Evolutionary conservation across 2,329 filamentous ascomycete species (phyloP).

Genomic region (Hypoxylon sp.): DNA sequence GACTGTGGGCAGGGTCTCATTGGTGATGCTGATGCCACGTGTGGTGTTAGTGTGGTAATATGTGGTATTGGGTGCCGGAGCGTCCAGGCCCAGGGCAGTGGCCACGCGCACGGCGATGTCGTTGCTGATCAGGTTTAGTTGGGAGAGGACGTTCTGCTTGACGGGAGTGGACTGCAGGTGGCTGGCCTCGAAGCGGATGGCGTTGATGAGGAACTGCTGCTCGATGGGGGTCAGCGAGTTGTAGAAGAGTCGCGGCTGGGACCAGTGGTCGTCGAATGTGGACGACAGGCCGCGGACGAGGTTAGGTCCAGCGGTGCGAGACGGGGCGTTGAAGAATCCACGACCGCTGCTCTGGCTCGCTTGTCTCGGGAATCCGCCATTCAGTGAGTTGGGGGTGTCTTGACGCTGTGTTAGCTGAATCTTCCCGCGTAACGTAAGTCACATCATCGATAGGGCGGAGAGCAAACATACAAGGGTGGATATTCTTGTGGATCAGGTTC

Average conservation of each 20-base stretch:
- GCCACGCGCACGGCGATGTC: slow-evolving; percentile 77
- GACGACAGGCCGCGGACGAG: slow-evolving; percentile 72
- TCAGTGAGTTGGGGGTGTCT: slow-evolving; percentile 77
- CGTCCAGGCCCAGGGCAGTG: slow-evolving; percentile 70
- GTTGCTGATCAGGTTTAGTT: slow-evolving; percentile 78
- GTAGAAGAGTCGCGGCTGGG: slow-evolving; percentile 80
- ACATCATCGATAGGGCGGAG: background rate
- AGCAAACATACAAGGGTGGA: slow-evolving; percentile 64
- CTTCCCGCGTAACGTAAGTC: background rate
- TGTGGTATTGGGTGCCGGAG: slow-evolving; percentile 70
- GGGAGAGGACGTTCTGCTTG: slow-evolving; percentile 75
- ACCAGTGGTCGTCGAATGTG: slow-evolving; percentile 80
- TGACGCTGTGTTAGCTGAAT: slow-evolving; percentile 35
- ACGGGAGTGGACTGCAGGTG: slow-evolving; percentile 71
- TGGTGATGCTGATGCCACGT: slow-evolving; percentile 71
- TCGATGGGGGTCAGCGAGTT: slow-evolving; percentile 77
- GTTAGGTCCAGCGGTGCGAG: slow-evolving; percentile 65
- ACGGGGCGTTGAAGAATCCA: slow-evolving; percentile 79
- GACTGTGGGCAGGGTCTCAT: slow-evolving; percentile 70
- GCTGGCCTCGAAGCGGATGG: slow-evolving; percentile 78
- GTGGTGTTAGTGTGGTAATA: slow-evolving; percentile 81
- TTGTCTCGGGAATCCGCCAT: slow-evolving; percentile 73
- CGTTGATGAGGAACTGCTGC: slow-evolving; percentile 80
- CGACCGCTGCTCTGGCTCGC: slow-evolving; percentile 74
- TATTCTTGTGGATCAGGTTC: slow-evolving; percentile 78